phyloP scores from a whole-genome alignment of 495 filamentous ascomycete genomes.

The Lophiostoma macrostomum region DNA sequence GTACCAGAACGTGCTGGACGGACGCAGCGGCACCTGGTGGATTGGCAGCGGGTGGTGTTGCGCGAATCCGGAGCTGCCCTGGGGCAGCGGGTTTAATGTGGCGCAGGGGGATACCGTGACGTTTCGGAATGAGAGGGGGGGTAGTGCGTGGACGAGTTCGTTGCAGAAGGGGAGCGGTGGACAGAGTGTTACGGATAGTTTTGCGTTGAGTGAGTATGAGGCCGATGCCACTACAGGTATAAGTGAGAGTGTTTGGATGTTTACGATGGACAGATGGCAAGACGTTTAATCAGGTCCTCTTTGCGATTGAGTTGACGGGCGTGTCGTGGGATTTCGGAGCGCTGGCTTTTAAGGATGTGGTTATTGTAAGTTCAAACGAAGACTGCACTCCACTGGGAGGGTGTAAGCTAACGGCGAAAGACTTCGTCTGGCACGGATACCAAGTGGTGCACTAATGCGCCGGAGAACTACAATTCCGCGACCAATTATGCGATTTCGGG shows the following conservation, averaged over 20 bases:
- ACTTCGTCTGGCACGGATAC: constrained; percentile 13
- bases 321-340: constrained; percentile 43
- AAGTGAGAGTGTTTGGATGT: not conserved
- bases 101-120: constrained; percentile 36
- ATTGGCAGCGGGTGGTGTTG: constrained; percentile 48
- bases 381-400: not conserved
- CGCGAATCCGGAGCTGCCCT: constrained; percentile 42
- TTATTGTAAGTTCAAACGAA: constrained; percentile 38
- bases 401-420: not conserved
- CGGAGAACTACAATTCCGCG: constrained; percentile 42
- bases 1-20: constrained; percentile 46
- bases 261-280: constrained; percentile 29
- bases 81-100: constrained; percentile 45
- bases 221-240: not conserved
- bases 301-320: constrained; percentile 43
- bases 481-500: constrained; percentile 38
- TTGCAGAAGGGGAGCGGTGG: not conserved
- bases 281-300: constrained; percentile 44
- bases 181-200: not conserved
- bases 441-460: constrained; percentile 38
- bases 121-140: constrained; percentile 23
- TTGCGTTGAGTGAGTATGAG: not conserved
- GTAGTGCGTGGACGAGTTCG: constrained; percentile 8
- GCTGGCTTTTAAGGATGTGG: constrained; percentile 42
- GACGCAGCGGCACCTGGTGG: constrained; percentile 46